Evolutionary conservation across 352 stramenopile genomes (phyloP), one percentile per base, ranked within the genome.

Genomic region (Aphanomyces cochlioides): DNA sequence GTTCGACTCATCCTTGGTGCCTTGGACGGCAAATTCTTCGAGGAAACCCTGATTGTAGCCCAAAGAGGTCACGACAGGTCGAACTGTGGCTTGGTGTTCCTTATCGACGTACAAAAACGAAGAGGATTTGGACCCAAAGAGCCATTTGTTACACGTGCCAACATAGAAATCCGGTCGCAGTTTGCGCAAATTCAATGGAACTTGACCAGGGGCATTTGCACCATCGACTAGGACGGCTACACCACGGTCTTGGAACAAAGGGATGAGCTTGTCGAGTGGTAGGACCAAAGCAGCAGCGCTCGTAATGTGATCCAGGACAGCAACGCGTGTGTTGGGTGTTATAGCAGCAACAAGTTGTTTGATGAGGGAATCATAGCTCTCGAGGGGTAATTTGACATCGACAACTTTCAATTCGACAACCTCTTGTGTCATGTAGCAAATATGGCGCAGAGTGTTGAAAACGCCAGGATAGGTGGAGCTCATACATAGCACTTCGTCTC

Each of bases 331-430:
- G 77, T 92, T 92, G 39, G 84, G 75, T 47, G 84, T 92, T 65
- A 94, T 94, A 10, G 87, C 82, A 38, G 79, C 78, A 1, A 75
- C 78, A n/a, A 94, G 78, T 43, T 89, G 83, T 45, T 92, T 64
- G 56, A 92, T 80, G 37, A 94, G 72, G 43, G 66, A 74, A 57
- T 92, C 84, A 65, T 90, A 90, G 65, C 77, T 90, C 17, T 78
- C 57, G 57, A 94, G 80, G 0, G 87, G 87, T 19, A 94, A 77
- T 64, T 85, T 77, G 0, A 92, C 77, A 50, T 94, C 84, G 43
- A 94, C 87, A 45, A 94, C 87, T 69, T 92, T 92, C 73, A 94
- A 83, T 59, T 92, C 83, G n/a, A 94, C 87, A 48, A 92, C 90
- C 68, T 94, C 87, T 77, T 94, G 87, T 47, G 85, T 94, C 56